Evolutionary conservation across 2,329 filamentous ascomycete genomes (phyloP), one percentile per base, ranked within the genome.

Genomic region (Paecilomyces formosus): DNA sequence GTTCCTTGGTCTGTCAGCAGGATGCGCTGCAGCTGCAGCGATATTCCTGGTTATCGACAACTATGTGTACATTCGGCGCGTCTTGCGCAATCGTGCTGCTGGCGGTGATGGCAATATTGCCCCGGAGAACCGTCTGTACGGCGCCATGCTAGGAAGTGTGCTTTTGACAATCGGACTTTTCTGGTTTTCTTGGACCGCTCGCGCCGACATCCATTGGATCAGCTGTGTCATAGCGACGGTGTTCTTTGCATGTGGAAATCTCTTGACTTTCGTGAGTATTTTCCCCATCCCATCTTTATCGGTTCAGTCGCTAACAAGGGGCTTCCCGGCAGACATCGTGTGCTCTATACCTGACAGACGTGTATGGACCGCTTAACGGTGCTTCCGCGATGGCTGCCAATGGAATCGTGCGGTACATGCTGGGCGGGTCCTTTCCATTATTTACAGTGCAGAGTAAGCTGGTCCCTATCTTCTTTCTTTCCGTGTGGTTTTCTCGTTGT

Each of bases 1-100:
- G 1, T 66, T 66, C 53, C 87, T 96, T 64, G 90, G 89, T 57
- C 88, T 95, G 83, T 84, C 91, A 55, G 63, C 80, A 3, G 89
- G 89, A 49, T 83, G 88, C 70, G 58, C 90, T 3, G 69, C 89
- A 54, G 87, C 60, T 15, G 58, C 59, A 6, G 15, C 59, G 18
- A 59, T 60, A n/a, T 65, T 63, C 58, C 63, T 66, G 55, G 4
- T 62, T 49, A 54, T 64, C 22, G 65, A 69, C 55, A 53, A 54
- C 5, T 11, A 62, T 9, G 62, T 56, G 15, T 68, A 68, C 53
- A 60, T 58, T 22, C 64, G 60, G 55, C 61, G 63, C 21, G 21
- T 30, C 18, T 52, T 51, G 11, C 53, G 60, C 12, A 53, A 45
- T 22, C 5, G 12, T n/a, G 39, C 50, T 59, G n/a, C 30, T 22